Conservation (phyloP, 1,139 yeast species). For the Nadsonia commutata region DNA sequence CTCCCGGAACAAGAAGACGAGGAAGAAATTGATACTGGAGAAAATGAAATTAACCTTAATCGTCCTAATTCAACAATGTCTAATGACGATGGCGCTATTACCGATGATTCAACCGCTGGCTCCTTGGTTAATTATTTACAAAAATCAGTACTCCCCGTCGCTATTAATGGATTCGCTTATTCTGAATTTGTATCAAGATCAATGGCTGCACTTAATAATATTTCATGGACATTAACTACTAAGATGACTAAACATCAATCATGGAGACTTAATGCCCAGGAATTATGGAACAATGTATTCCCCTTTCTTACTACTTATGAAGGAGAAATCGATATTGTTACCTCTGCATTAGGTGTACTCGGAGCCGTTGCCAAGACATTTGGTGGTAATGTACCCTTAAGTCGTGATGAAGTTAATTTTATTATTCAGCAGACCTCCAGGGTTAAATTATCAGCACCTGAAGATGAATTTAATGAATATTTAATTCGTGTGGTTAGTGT, state of each 20-base stretch:
- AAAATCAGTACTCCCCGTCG: slow-evolving; percentile 11
- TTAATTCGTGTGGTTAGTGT: slow-evolving; percentile 29
- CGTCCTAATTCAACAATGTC: slow-evolving; percentile 1
- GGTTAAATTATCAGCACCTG: slow-evolving; percentile 8
- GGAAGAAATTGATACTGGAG: slow-evolving; percentile 8
- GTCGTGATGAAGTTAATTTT: slow-evolving; percentile 11
- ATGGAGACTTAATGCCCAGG: slow-evolving; percentile 18
- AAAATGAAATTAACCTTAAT: slow-evolving; percentile 6
- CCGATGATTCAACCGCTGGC: neutral
- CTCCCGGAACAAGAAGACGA: slow-evolving; percentile 8
- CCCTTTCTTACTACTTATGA: slow-evolving; percentile 8
- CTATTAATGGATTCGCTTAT: slow-evolving; percentile 10
- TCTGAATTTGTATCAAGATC: slow-evolving; percentile 31
- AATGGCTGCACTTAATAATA: slow-evolving; percentile 54
- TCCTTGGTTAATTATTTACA: slow-evolving; percentile 9
- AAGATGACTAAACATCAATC: slow-evolving; percentile 11
- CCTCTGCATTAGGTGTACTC: slow-evolving; percentile 39
- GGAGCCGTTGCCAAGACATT: slow-evolving; percentile 45
- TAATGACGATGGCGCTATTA: slow-evolving; percentile 5
- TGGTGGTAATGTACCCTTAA: slow-evolving; percentile 23
- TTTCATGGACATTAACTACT: slow-evolving; percentile 20
- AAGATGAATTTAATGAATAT: slow-evolving; percentile 15
- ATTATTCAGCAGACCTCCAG: slow-evolving; percentile 10
- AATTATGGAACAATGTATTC: slow-evolving; percentile 17
- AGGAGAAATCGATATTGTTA: slow-evolving; percentile 26